phyloP scores from a whole-genome alignment of 371 early-diverging fungal species.

The Rhizopus microsporus region DNA sequence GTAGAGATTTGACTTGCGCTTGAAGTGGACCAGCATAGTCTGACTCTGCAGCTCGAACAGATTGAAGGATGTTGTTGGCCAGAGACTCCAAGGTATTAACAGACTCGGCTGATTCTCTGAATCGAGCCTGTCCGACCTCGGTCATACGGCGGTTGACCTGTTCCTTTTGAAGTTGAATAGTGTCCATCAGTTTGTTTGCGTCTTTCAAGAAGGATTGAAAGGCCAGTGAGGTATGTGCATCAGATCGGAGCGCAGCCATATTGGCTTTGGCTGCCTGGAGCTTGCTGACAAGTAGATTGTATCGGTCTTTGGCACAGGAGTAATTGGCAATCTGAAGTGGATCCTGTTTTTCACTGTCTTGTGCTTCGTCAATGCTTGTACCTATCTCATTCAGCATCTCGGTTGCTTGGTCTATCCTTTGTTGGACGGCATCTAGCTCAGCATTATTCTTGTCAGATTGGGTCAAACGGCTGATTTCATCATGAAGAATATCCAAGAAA shows the following conservation, averaged over 20 bases:
- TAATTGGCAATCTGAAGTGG: constrained; percentile 49
- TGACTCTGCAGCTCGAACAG: constrained; percentile 23
- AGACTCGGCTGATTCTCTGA: constrained; percentile 17
- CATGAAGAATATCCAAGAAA: constrained; percentile 27
- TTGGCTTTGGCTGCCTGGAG: constrained; percentile 18
- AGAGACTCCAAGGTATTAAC: constrained; percentile 25
- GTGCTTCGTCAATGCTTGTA: constrained; percentile 21
- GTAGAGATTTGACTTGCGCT: constrained; percentile 16
- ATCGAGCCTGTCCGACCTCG: constrained; percentile 11
- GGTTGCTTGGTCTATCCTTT: constrained; percentile 26
- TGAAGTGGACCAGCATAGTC: constrained; percentile 20
- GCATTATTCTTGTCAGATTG: constrained; percentile 20
- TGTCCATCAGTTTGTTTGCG: constrained; percentile 24
- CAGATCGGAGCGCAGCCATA: constrained; percentile 27
- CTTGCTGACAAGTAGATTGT: constrained; percentile 20
- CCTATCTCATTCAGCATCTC: constrained; percentile 25
- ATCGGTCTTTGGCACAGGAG: constrained; percentile 44
- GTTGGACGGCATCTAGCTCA: constrained; percentile 22
- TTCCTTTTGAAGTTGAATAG: constrained; percentile 32
- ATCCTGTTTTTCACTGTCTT: constrained; percentile 30
- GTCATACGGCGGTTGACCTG: constrained; percentile 30
- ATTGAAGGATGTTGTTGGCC: constrained; percentile 17
- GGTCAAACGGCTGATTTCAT: constrained; percentile 31
- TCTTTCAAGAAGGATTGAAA: constrained; percentile 31
- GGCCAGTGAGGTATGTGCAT: constrained; percentile 36